Base-by-base conservation (phyloP, 768 basidiomycete genomes). In the Pleurotus djamor region DNA sequence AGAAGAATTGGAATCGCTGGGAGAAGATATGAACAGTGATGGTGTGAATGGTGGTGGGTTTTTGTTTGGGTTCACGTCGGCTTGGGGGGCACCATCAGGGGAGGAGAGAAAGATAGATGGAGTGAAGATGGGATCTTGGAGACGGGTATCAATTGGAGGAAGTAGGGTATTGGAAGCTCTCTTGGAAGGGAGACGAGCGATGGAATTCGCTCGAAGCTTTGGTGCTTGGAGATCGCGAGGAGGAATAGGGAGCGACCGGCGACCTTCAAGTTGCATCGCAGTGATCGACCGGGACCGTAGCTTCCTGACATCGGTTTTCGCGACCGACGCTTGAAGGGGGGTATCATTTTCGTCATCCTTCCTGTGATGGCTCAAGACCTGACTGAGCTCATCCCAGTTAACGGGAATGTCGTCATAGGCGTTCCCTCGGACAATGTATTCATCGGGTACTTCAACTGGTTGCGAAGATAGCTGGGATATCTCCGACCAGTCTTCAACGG, bases 401-500 rank as follows among this genome's bases (percentile, higher is more conserved):
- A 41, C 14, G 12, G n/a, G 16, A 3, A 36, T 14, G 36, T 38
- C 32, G 2, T n/a, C 41, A 32, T 43, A 14, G 13, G 12, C 17
- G 7, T 37, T 5, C 13, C 45, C 45, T 10, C 28, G 36, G 21
- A 33, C n/a, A 5, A 44, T 14, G 2, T 17, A 55, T 14, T 55
- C 37, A 17, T 4, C 2, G 17, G 37, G 36, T 14, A 55, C 32
- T 13, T n/a, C 21, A 10, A 41, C n/a, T 4, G 54, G 16, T 4
- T 10, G 54, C 14, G 54, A 55, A 12, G 54, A 55, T 17, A 55
- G 54, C n/a, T 37, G 36, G 37, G 54, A 55, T 7, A 55, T 55
- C 38, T 55, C 54, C 10, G 54, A 21, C 54, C 54, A 55, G 38
- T 55, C 54, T 38, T 55, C 54, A 17, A 55, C 54, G 41, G 54